Conservation (phyloP, 1,139 yeast species). For the Keqinozyma sinolaborantium region DNA sequence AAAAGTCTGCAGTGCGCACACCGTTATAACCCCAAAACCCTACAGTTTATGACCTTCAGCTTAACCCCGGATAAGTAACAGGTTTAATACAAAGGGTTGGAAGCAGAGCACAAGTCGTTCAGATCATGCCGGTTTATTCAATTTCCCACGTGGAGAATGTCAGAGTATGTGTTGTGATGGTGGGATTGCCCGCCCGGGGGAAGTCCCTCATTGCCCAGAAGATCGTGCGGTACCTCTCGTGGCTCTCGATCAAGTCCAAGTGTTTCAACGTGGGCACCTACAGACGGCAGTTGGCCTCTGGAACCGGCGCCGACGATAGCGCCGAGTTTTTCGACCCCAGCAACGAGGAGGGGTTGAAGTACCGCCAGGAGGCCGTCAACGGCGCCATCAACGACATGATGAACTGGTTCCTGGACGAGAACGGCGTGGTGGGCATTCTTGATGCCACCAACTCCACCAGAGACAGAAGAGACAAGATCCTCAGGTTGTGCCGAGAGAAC, state of each 20-base stretch:
- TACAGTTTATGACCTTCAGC: neutral
- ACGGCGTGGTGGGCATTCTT: slow-evolving; percentile 86
- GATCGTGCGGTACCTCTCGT: slow-evolving; percentile 82
- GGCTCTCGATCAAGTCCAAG: slow-evolving; percentile 86
- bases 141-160: slow-evolving; percentile 70
- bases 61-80: too few species aligned
- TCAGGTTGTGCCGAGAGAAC: slow-evolving; percentile 59
- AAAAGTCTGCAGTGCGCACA: neutral
- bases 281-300: slow-evolving; percentile 56
- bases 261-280: slow-evolving; percentile 89
- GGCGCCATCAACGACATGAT: slow-evolving; percentile 80
- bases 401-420: slow-evolving; percentile 77
- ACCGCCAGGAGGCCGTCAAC: slow-evolving; percentile 67
- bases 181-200: slow-evolving; percentile 69
- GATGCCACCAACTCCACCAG: slow-evolving; percentile 82
- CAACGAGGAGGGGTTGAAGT: slow-evolving; percentile 59
- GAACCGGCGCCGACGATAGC: slow-evolving; percentile 18
- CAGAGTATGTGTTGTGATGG: slow-evolving; percentile 75
- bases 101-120: neutral
- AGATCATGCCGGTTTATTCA: slow-evolving; percentile 65
- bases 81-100: neutral
- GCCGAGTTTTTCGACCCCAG: slow-evolving; percentile 78
- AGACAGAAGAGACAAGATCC: slow-evolving; percentile 64
- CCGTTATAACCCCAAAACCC: neutral
- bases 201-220: slow-evolving; percentile 79